These are phyloP conservation scores for Flagelloscypha sp. DNA, from an alignment of 768 basidiomycete species.

Conservation along the genomic window DNA sequence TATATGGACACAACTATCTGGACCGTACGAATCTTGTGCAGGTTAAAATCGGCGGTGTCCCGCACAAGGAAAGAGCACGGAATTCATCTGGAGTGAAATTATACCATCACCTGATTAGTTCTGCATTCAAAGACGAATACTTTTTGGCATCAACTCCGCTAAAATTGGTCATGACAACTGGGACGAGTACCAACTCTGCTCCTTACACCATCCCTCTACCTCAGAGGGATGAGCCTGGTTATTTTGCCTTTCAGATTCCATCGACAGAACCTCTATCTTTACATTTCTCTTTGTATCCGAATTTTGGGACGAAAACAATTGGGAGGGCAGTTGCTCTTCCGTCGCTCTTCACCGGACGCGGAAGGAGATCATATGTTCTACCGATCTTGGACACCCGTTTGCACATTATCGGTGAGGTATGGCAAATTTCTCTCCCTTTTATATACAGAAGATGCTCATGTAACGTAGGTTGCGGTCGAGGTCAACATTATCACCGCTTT, in stretches of 20 bases:
- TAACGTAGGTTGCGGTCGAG: constrained; percentile 73
- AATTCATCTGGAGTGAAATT: constrained; percentile 48
- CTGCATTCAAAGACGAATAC: constrained; percentile 57
- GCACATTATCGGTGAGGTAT: constrained; percentile 88
- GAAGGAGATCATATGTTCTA: too few relatives aligned
- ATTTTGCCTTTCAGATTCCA: constrained; percentile 83
- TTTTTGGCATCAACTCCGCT: constrained; percentile 73
- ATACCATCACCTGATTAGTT: constrained; percentile 65
- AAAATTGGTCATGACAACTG: constrained; percentile 92
- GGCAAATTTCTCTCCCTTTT: constrained; percentile 10
- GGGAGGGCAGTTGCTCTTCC: constrained; percentile 87
- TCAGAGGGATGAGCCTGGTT: constrained; percentile 57
- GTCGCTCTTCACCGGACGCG: constrained; percentile 50
- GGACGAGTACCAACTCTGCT: constrained; percentile 73
- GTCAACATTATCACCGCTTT: constrained; percentile 83
- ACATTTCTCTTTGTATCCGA: constrained; percentile 94
- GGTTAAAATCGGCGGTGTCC: constrained; percentile 70
- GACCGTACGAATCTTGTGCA: constrained; percentile 82
- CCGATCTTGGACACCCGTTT: constrained; percentile 90
- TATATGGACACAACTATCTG: constrained; percentile 95
- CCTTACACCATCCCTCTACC: constrained; percentile 89
- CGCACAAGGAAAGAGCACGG: constrained; percentile 24
- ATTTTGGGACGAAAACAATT: constrained; percentile 94
- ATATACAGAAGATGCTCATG: constrained; percentile 8
- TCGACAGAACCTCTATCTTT: constrained; percentile 65